Evolutionary conservation across 164 flowering plant species (phyloP), one percentile per base, ranked within the genome.

Genomic region (Piper longum): DNA sequence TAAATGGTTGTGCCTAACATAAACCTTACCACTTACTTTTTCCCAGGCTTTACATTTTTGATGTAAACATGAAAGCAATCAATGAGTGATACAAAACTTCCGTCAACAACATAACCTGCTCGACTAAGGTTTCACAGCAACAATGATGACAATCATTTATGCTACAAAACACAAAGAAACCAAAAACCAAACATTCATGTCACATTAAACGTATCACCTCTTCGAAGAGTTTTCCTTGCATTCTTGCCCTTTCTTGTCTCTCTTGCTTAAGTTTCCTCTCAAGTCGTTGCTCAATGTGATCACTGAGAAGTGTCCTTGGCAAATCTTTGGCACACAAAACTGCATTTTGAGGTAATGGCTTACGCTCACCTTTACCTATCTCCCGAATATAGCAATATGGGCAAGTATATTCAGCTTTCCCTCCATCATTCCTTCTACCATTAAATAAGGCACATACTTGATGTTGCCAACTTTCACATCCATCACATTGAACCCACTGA

Each of bases 401-500:
- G 44, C 74, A 72, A 19, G 56, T 68, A 54, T 68, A 72, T 57
- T 72, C 71, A 57, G 68, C 63, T 26, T 64, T 42, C 58, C 67
- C 71, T n/a, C 40, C 71, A 7, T 56, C 45, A 43, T 67, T 65
- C 54, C 62, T 64, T 52, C 16, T 48, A 3, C 43, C 56, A 57
- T 72, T 72, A 40, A 64, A 67, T 41, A 72, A 66, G 41, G 71
- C 74, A 67, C 74, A 72, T 60, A 72, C 68, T 45, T 68, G 71
- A 64, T 72, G 74, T 48, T 72, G 74, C 74, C 74, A 72, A 48
- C 55, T 62, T 54, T 61, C 62, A 61, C 74, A 72, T 55, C 64
- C 64, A 57, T 68, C 74, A 51, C 74, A 72, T 51, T 67, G 71
- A 64, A 72, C 74, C 74, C 74, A 72, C 74, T 72, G 70, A 44